Evolutionary conservation across 2,329 filamentous ascomycete species (phyloP), one percentile per base, ranked within the genome.

Genomic region (Monosporascus sp.): DNA sequence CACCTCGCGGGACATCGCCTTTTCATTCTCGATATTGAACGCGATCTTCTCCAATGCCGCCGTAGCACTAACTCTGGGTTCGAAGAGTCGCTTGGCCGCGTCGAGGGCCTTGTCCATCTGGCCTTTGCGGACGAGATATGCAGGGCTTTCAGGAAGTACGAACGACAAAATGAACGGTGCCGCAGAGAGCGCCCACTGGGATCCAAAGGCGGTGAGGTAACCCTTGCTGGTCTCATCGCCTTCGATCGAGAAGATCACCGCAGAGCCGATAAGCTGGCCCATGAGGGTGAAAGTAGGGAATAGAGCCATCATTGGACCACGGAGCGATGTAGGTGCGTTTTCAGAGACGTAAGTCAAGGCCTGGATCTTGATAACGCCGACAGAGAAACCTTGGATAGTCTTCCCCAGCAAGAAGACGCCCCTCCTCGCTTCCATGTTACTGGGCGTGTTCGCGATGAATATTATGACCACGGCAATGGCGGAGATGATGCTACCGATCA

Each of bases 311-410:
- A 73, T 68, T 0, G 77, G 72, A 2, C 74, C 78, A 37, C 78
- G 69, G 7, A 80, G 67, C 3, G 64, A 66, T 0, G 72, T 68
- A 0, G 78, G 76, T 1, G 75, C 63, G n/a, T 77, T 73, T 56
- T 80, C 78, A 15, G 76, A 78, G 58, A 78, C 71, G 64, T 78
- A 79, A 0, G 77, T 79, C 53, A 74, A 68, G 4, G 69, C 67
- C 7, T 70, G 70, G 38, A 70, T 67, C 63, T 74, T 73, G 51
- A 77, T 66, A 47, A 74, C 70, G 14, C 77, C 77, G 38, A 78
- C 71, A 2, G 73, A 68, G 47, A 71, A 61, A 8, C 77, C 76
- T 51, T 77, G 73, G 18, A 77, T 60, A n/a, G 74, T 65, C 53
- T 78, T 76, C 38, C 72, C 76, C 1, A 69, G 66, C 4, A 78